These are phyloP conservation scores for Eucalyptus polybractea DNA, from an alignment of 345 rosid species.

Conservation along the genomic window DNA sequence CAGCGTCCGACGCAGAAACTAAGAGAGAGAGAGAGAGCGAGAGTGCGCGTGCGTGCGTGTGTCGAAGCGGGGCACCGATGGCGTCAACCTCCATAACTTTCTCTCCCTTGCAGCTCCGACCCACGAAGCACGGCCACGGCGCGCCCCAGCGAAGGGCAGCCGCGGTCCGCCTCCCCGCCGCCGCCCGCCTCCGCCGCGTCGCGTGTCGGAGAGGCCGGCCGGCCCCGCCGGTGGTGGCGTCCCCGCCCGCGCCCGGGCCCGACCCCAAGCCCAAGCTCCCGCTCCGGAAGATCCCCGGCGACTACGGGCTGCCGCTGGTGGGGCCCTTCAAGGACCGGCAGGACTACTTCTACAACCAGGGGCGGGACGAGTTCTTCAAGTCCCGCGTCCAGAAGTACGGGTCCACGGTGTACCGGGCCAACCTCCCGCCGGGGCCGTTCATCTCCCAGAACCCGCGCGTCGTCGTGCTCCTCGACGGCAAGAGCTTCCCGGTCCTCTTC, in stretches of 20 bases:
- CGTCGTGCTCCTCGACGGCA: constrained; percentile 72
- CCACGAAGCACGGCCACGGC: background rate
- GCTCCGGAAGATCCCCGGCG: constrained; percentile 55
- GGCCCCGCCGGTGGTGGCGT: background rate
- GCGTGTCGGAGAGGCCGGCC: background rate
- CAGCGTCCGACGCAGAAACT: background rate
- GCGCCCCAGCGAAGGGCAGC: background rate
- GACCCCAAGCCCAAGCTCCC: constrained; percentile 19
- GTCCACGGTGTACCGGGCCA: constrained; percentile 61
- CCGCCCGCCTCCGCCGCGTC: background rate
- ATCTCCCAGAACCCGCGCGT: constrained; percentile 54
- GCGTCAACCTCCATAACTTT: background rate
- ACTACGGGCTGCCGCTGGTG: constrained; percentile 52
- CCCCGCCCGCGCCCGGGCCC: background rate
- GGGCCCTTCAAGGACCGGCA: constrained; percentile 77
- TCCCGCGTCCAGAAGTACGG: constrained; percentile 44
- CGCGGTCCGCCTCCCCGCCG: background rate
- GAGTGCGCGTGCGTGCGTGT: background rate
- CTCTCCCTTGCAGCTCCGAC: background rate
- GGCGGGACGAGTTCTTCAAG: constrained; percentile 63
- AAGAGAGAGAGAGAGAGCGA: background rate
- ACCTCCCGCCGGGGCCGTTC: constrained; percentile 83
- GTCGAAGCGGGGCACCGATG: background rate
- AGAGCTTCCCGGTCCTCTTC: constrained; percentile 82
- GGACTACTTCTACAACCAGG: constrained; percentile 66